Evolutionary conservation across 177 flowering plant genomes (phyloP).

Genomic region (Vitis hybrid): DNA sequence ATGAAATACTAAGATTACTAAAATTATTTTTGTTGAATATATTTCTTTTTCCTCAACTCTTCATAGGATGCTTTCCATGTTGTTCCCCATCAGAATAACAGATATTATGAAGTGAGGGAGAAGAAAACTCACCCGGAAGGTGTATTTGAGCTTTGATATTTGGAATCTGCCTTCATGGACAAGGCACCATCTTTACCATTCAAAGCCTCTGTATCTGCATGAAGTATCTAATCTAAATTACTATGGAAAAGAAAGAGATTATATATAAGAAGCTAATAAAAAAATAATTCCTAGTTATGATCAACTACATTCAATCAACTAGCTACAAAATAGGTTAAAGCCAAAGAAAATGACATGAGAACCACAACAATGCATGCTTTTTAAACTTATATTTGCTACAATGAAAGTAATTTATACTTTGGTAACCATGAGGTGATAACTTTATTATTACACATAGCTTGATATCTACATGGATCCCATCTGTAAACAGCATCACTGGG

Average conservation of each 20-base stretch:
- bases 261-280: neutral
- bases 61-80: neutral
- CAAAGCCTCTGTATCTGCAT: constrained; percentile 26
- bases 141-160: constrained; percentile 16
- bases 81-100: neutral
- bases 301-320: neutral
- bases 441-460: no score
- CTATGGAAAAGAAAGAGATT: neutral
- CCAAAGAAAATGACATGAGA: neutral
- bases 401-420: no score
- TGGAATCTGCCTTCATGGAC: constrained; percentile 21
- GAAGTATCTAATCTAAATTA: neutral
- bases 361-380: neutral
- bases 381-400: neutral
- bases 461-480: no score
- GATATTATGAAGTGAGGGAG: neutral
- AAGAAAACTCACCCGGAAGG: constrained; percentile 30
- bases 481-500: no score
- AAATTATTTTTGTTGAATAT: neutral
- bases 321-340: neutral
- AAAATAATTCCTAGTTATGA: neutral
- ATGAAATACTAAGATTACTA: neutral
- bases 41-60: no score
- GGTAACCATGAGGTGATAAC: no score
- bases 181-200: constrained; percentile 16